Evolutionary conservation across 768 basidiomycete genomes (phyloP).

Genomic region (Leccinellum rugosiceps): DNA sequence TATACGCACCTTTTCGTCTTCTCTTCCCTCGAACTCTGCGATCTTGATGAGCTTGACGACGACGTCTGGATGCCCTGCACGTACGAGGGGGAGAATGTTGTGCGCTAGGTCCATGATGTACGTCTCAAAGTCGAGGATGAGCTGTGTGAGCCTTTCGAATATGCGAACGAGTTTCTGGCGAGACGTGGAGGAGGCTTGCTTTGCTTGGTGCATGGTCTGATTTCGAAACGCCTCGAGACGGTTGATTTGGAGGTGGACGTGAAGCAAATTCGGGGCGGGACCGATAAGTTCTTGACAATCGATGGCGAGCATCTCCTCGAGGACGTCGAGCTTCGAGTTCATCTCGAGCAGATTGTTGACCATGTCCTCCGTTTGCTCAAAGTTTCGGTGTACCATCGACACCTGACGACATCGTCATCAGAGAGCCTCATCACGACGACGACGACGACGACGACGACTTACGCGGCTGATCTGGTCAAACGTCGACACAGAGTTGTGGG

Average conservation of each 20-base stretch:
- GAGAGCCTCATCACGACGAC: background rate
- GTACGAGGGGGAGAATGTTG: slow-evolving; percentile 75
- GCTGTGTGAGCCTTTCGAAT: slow-evolving; percentile 81
- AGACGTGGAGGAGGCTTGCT: slow-evolving; percentile 67
- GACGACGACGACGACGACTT: slow-evolving; percentile 33
- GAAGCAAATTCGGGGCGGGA: slow-evolving; percentile 83
- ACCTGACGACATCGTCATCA: slow-evolving; percentile 57
- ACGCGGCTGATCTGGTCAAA: slow-evolving; percentile 97
- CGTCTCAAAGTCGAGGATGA: slow-evolving; percentile 81
- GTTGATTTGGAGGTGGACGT: slow-evolving; percentile 88
- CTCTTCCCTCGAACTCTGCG: slow-evolving; percentile 86
- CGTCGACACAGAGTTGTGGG: slow-evolving; percentile 71
- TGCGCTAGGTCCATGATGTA: slow-evolving; percentile 76
- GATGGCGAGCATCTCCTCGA: slow-evolving; percentile 72
- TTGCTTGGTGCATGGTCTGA: slow-evolving; percentile 92
- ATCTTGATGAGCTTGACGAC: slow-evolving; percentile 92
- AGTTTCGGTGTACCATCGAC: slow-evolving; percentile 92
- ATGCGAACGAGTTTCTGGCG: slow-evolving; percentile 67
- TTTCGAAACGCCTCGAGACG: slow-evolving; percentile 93
- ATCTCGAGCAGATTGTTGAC: slow-evolving; percentile 92
- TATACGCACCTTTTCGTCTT: slow-evolving; percentile 84
- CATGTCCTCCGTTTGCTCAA: slow-evolving; percentile 94
- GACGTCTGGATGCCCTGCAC: slow-evolving; percentile 78
- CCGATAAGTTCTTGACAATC: slow-evolving; percentile 81
- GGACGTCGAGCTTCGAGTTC: slow-evolving; percentile 74